Conservation (phyloP, 208 protist species). For the Trypanosoma platydactyli region DNA sequence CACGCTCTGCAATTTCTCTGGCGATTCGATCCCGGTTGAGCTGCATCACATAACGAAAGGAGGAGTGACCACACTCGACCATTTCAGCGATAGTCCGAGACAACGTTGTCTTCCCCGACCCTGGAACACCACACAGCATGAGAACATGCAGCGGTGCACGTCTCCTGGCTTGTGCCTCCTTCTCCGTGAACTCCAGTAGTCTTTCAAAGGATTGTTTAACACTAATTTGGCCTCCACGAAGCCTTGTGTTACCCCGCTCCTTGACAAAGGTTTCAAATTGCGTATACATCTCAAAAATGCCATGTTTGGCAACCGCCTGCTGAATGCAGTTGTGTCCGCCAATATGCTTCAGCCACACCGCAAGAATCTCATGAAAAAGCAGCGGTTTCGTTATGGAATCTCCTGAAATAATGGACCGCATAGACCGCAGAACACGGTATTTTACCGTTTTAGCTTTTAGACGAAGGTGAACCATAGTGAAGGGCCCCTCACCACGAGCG, state of each 20-base stretch:
- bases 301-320: conserved; percentile 8
- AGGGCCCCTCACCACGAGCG: background rate
- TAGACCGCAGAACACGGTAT: conserved; percentile 75
- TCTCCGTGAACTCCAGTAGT: conserved; percentile 42
- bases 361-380: conserved; percentile 57
- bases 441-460: conserved; percentile 82
- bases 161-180: conserved; percentile 9
- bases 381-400: conserved; percentile 47
- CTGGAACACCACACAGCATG: conserved; percentile 72
- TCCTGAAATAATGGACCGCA: conserved; percentile 64
- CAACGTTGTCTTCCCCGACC: conserved; percentile 66
- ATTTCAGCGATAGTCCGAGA: conserved; percentile 19
- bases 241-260: conserved; percentile 29
- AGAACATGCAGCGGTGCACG: conserved; percentile 47
- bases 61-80: conserved; percentile 17
- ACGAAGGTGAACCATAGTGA: conserved; percentile 55
- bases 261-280: conserved; percentile 42
- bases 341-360: conserved; percentile 40
- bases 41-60: conserved; percentile 45
- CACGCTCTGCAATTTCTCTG: conserved; percentile 28
- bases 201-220: conserved; percentile 42
- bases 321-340: conserved; percentile 21
- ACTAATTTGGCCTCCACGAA: conserved; percentile 38
- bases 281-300: conserved; percentile 30
- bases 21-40: conserved; percentile 63